phyloP scores from a whole-genome alignment of 805 yeast species.

The Metschnikowia amazonensis region DNA sequence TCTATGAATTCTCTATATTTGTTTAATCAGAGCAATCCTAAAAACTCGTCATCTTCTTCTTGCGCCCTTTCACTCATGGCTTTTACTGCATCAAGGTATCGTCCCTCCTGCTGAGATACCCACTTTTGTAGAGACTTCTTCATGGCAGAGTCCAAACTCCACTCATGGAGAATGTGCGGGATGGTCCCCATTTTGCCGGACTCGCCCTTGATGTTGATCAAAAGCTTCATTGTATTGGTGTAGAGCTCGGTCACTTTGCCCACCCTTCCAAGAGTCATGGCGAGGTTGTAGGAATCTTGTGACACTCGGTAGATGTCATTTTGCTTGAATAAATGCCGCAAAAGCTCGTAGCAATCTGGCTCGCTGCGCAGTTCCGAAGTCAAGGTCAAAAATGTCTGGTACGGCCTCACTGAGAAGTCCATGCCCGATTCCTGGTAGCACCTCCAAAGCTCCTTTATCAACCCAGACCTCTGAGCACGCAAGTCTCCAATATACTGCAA shows the following conservation, averaged over 20 bases:
- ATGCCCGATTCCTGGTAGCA: conserved; percentile 25
- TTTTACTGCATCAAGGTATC: conserved; percentile 23
- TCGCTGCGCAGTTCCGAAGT: conserved; percentile 24
- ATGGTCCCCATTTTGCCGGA: conserved; percentile 27
- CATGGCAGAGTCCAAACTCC: conserved; percentile 35
- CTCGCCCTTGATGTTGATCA: conserved; percentile 29
- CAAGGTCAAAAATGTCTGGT: conserved; percentile 22
- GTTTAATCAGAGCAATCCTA: conserved; percentile 24
- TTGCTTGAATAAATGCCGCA: conserved; percentile 18
- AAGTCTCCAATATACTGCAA: conserved; percentile 25
- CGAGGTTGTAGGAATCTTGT: conserved; percentile 20
- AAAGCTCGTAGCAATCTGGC: conserved; percentile 20
- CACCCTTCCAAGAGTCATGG: conserved; percentile 3
- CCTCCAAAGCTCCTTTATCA: conserved; percentile 34
- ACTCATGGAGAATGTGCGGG: conserved; percentile 31
- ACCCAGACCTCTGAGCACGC: conserved; percentile 23
- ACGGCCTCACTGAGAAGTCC: conserved; percentile 24
- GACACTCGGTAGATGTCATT: conserved; percentile 13
- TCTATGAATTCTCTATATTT: no score
- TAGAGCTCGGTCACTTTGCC: conserved; percentile 15
- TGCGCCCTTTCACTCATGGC: conserved; percentile 24
- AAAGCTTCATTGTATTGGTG: conserved; percentile 21
- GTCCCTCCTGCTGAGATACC: conserved; percentile 20
- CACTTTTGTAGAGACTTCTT: conserved; percentile 19
- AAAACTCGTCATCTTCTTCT: conserved; percentile 30